Evolutionary conservation across 2,329 filamentous ascomycete species (phyloP), one percentile per base, ranked within the genome.

Genomic region (Pestalotiopsis sp.): DNA sequence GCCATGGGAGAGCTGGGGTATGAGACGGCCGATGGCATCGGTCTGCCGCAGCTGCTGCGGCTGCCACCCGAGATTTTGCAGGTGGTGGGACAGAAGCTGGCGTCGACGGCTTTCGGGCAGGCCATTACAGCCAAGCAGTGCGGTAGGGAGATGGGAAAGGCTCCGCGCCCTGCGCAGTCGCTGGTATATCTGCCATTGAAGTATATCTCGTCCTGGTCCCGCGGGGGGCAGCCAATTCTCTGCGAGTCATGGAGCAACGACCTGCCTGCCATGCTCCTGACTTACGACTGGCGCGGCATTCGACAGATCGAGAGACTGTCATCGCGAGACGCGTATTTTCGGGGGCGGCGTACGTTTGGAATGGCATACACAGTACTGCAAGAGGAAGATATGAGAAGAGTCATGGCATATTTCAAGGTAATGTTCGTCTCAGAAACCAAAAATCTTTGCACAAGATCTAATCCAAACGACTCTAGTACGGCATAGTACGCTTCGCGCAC

Each of bases 351-450:
- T 9, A n/a, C 57, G 6, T 36, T 49, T n/a, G 62, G 27, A 13
- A 38, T 23, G 39, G 56, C 36, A 27, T 67, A 39, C 39, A 13
- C 52, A 2, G 36, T 67, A 58, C 17, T 20, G 23, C 12, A 36
- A 61, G 31, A 36, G 31, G 31, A 56, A 17, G 14, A 36, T 23
- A 36, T 61, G n/a, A 39, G 17, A 12, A 52, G 61, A 20, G 57
- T 67, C n/a, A 62, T 56, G 14, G 27, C 59, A 23, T 25, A 52
- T n/a, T 56, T 61, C 66, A 52, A 67, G 66, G 66, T 67, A 4
- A 20, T 13, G 13, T 52, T 14, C n/a, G 17, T 20, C 25, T 20
- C 36, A n/a, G n/a, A 31, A n/a, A 27, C 27, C 4, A 17, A n/a
- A 27, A 7, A 3, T 45, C 14, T 3, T 49, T 39, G n/a, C 45